These are phyloP conservation scores for Conringia planisiliqua DNA, from an alignment of 345 rosid genomes.

Conservation along the genomic window DNA sequence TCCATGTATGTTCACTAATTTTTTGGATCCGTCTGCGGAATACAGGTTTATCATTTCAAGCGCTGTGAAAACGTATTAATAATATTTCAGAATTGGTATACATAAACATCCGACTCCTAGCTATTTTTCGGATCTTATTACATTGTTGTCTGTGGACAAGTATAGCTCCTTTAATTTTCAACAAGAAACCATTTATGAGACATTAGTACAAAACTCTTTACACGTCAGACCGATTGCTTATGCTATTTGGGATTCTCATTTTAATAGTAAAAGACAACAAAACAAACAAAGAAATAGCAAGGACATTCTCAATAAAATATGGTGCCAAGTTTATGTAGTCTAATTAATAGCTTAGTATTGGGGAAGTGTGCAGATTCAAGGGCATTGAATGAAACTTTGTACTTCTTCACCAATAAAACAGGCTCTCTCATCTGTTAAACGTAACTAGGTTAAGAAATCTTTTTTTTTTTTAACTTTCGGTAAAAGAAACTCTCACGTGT, in stretches of 20 bases:
- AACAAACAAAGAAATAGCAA: background rate
- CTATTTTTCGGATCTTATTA: too few relatives aligned
- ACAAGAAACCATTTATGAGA: constrained; percentile 1
- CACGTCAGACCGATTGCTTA: background rate
- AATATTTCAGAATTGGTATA: background rate
- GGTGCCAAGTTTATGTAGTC: constrained; percentile 5
- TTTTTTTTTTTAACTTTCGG: background rate
- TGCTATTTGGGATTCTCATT: background rate
- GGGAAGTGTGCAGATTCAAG: constrained; percentile 20
- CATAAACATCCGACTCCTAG: background rate
- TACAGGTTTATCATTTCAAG: background rate
- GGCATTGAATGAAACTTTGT: constrained; percentile 7
- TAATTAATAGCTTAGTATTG: constrained; percentile 5
- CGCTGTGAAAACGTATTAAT: constrained; percentile 2
- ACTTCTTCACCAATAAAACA: constrained; percentile 5
- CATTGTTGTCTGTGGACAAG: background rate
- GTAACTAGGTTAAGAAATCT: background rate
- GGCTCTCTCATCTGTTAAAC: constrained; percentile 7
- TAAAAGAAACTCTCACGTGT: constrained; percentile 24
- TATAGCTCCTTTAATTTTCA: background rate
- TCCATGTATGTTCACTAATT: too few relatives aligned
- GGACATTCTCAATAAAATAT: background rate
- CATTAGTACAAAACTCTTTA: background rate
- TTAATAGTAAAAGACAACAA: background rate
- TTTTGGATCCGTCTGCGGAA: too few relatives aligned